Percentiles rank a stretch among this genome's conserved stretches.
Evolutionary conservation across 106 monocot genomes (phyloP).

Genomic region (Allium fistulosum): DNA sequence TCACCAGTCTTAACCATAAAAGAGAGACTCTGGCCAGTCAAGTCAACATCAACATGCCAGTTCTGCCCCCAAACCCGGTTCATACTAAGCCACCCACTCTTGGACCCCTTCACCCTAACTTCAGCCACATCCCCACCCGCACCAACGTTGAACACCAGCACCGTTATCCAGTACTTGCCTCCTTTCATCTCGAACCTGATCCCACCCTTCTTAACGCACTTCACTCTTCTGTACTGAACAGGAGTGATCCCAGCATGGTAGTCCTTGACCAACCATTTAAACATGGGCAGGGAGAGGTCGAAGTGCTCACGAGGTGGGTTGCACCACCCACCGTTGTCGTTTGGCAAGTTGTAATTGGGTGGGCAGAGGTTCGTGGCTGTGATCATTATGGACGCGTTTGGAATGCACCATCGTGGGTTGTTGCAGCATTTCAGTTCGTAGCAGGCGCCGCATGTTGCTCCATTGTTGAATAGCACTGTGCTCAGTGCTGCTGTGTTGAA

Average conservation of each 20-base stretch:
- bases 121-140: neutral
- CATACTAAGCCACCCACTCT: slow-evolving; percentile 5
- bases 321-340: slow-evolving; percentile 43
- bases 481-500: no score
- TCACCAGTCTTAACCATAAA: slow-evolving; percentile 8
- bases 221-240: slow-evolving; percentile 37
- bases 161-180: neutral
- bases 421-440: no score
- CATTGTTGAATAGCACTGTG: no score
- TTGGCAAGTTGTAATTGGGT: slow-evolving; percentile 41
- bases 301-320: slow-evolving; percentile 44
- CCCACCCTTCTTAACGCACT: slow-evolving; percentile 30
- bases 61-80: slow-evolving; percentile 10
- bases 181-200: slow-evolving; percentile 22
- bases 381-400: neutral
- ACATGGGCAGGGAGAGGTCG: slow-evolving; percentile 65
- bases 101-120: slow-evolving; percentile 9
- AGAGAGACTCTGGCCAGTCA: slow-evolving; percentile 9
- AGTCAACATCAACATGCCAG: neutral
- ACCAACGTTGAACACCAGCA: slow-evolving; percentile 8
- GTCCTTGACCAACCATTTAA: slow-evolving; percentile 24
- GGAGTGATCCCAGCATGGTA: slow-evolving; percentile 43
- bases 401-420: no score
- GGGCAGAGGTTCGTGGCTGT: slow-evolving; percentile 14
- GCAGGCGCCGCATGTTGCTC: no score